Evolutionary conservation across 306 rosid species (phyloP).

Genomic region (Arachis stenosperma): DNA sequence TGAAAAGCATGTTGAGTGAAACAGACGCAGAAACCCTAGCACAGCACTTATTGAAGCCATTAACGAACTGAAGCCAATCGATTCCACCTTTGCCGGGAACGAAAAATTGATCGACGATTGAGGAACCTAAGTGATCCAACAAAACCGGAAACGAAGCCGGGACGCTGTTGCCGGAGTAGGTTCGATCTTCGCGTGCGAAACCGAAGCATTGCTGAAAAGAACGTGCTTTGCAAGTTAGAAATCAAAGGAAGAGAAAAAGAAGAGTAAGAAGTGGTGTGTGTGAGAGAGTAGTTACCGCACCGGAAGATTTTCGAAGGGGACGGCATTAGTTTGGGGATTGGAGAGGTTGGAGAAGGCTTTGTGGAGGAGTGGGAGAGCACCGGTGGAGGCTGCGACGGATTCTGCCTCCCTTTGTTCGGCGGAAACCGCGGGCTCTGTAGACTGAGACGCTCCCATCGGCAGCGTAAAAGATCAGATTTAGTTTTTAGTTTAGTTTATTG

Average conservation of each 20-base stretch:
- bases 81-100: slow-evolving; percentile 58
- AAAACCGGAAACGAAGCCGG: slow-evolving; percentile 54
- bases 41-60: slow-evolving; percentile 75
- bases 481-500: background rate
- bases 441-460: slow-evolving; percentile 80
- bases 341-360: slow-evolving; percentile 68
- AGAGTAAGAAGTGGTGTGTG: background rate
- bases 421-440: slow-evolving; percentile 55
- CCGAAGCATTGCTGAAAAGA: slow-evolving; percentile 66
- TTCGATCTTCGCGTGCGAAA: slow-evolving; percentile 47
- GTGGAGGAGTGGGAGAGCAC: slow-evolving; percentile 81
- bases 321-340: slow-evolving; percentile 54
- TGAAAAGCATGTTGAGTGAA: slow-evolving; percentile 55
- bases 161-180: slow-evolving; percentile 32
- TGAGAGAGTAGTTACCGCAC: slow-evolving; percentile 37
- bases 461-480: slow-evolving; percentile 10
- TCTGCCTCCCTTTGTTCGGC: slow-evolving; percentile 72
- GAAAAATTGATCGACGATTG: slow-evolving; percentile 64
- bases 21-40: slow-evolving; percentile 64
- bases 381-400: slow-evolving; percentile 64
- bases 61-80: slow-evolving; percentile 75
- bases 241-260: background rate
- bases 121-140: slow-evolving; percentile 67
- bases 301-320: slow-evolving; percentile 60
- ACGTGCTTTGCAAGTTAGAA: slow-evolving; percentile 22